Base-by-base conservation (phyloP, 257 asterid species). In the Salvia splendens region DNA sequence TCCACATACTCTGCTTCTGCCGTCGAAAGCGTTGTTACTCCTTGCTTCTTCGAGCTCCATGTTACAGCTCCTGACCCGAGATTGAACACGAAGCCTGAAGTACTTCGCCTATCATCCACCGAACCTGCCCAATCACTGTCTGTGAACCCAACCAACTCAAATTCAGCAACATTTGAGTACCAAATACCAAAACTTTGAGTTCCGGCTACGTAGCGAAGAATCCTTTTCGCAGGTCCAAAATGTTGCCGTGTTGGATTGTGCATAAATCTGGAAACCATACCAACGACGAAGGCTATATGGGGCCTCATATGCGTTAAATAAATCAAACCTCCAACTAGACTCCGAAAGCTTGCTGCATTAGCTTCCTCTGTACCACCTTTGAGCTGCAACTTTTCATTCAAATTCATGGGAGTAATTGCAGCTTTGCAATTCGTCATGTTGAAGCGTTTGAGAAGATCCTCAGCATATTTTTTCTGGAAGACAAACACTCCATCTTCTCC, bases 121-220 rank as follows among this genome's bases (percentile, higher is more conserved):
- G 9, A 68, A n/a, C 73, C 17, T 32, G 40, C 50, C 59, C 40
- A 68, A 57, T 45, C 71, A 9, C 61, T 68, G 38, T 45, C 58
- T 2, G 49, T 35, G 9, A 33, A 69, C 0, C 68, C 53, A 47
- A 6, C 3, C 8, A 57, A 17, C 0, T 4, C 1, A 4, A 54
- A 54, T 5, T 54, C 38, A 54, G 14, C 16, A 10, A 24, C 38
- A 11, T 49, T 45, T 4, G 65, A 45, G 11, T 58, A 68, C 59
- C 49, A 57, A 42, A 68, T 58, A 0, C 56, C 73, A 57, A 3
- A 69, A 5, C 47, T 12, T 12, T 42, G 3, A 12, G 60, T 69
- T 57, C 60, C 15, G 43, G 59, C 74, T 4, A 69, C n/a, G 45
- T 58, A 69, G 6, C 50, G 41, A 49, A 58, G 61, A 15, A 49